Base-by-base conservation (phyloP, 2,329 filamentous ascomycete species). In the Byssothecium circinans region DNA sequence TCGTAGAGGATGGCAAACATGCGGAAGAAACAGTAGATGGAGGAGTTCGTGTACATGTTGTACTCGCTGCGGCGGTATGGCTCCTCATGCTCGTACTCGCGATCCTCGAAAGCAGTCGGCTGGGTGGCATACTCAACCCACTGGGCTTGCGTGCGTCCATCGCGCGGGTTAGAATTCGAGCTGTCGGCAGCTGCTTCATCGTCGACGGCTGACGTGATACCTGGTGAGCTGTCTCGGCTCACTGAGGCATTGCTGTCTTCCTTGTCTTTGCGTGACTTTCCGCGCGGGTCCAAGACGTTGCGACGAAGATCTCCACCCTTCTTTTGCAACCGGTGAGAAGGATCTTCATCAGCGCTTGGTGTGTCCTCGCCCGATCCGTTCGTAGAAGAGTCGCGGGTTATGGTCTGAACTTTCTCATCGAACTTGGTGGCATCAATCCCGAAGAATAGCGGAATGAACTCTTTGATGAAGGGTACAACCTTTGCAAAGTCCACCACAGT, bases 11-110 rank as follows among this genome's bases (percentile, higher is more conserved):
- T 88, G 65, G 96, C 85, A 69, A 99, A 94, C 52, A 96, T 86
- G 58, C 87, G 89, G 76, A 99, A 88, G 78, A 99, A 97, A 72
- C 94, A 91, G 67, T 91, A 96, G 50, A 99, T 86, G 3, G 87
- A 89, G 61, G 90, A 83, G 69, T 96, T 97, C 68, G 86, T 87
- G 75, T 95, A 99, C 67, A 97, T 84, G 67, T 92, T 92, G 76
- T 90, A 95, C 72, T 83, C 85, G 10, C 85, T 84, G 38, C 91
- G 88, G 57, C 81, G 80, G 72, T 94, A 95, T 48, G 88, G 85
- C 42, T 91, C 88, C 52, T 96, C 90, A 34, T 82, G 51, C 74
- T 87, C 77, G 81, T 92, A 61, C 81, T 82, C 72, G 79, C 84
- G 64, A 38, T 79, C 82, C 57, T 81, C 83, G 32, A 75, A 80